Base-by-base conservation (phyloP, 441 rosid genomes). In the Syzygium malaccense region DNA sequence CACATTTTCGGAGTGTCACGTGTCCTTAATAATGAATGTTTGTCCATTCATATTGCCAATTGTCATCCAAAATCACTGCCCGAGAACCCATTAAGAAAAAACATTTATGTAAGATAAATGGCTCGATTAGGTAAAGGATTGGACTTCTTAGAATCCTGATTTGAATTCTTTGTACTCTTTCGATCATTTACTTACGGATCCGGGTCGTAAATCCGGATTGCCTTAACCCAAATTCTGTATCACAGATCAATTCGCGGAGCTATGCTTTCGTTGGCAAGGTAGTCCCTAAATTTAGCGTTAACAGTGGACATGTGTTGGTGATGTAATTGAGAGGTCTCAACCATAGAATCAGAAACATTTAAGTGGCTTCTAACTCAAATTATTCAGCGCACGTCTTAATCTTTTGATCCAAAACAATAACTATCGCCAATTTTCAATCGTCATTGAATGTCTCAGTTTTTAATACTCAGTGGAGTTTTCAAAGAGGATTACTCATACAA, bases 231-330 rank as follows among this genome's bases (percentile, higher is more conserved):
- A 33, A 68, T 68, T 68, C 19, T 2, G 8, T 19, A 19, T 12
- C 20, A 33, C 7, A 33, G 0, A 19, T 19, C 48, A 33, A 68
- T 33, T 68, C 26, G 5, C 13, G 0, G 23, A 33, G 48, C 79
- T 33, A 68, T 32, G 48, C 48, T 68, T 68, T 33, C 19, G 48
- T 18, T 18, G 14, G 14, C 1, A 68, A 32, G 45, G 20, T 32
- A 7, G 14, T 32, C 45, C 45, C 4, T 17, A 9, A 32, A n/a
- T 64, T 14, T 64, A 66, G 7, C 23, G 0, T 66, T 30, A 0
- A 15, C 33, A 28, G 1, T 62, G 0, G 0, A 66, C 5, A 66
- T 30, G 0, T 13, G 19, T 71, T 71, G 15, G 28, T 33, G 1
- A 19, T 33, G 8, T 71, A 10, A 19, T 71, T 11, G 14, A 32